phyloP scores from a whole-genome alignment of 805 yeast species.

The Komagataella ulmi region DNA sequence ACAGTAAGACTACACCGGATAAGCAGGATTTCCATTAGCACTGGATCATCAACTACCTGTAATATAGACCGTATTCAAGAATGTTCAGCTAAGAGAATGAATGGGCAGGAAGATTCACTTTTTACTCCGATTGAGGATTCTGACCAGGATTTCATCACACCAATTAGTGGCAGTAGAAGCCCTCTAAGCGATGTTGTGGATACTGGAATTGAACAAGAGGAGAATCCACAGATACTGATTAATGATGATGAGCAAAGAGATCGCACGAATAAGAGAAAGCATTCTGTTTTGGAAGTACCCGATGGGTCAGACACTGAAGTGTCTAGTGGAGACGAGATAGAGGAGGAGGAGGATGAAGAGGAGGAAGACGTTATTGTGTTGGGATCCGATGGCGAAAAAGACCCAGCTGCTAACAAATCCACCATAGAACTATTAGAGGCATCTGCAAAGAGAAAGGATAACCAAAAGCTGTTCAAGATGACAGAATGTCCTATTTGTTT shows the following conservation, averaged over 20 bases:
- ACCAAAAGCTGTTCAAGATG: conserved; percentile 17
- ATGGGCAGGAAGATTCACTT: background rate
- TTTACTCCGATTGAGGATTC: background rate
- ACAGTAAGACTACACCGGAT: background rate
- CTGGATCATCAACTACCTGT: background rate
- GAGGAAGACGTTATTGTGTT: conserved; percentile 15
- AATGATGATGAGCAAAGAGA: background rate
- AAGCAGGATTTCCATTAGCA: background rate
- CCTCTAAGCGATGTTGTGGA: background rate
- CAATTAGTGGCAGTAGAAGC: background rate
- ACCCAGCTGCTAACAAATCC: conserved; percentile 12
- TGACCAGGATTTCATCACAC: background rate
- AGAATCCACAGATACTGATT: background rate
- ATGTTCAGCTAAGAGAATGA: background rate
- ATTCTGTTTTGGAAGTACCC: background rate
- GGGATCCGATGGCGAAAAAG: conserved; percentile 22
- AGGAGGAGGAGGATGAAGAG: conserved; percentile 8
- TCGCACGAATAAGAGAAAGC: background rate
- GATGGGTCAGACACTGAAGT: conserved; percentile 1
- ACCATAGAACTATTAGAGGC: conserved; percentile 19
- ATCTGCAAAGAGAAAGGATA: conserved; percentile 7
- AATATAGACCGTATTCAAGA: background rate
- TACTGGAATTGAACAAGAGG: background rate
- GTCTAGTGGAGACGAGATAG: conserved; percentile 11
- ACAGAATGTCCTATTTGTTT: conserved; percentile 42